Evolutionary conservation across 2,329 filamentous ascomycete species (phyloP).

Genomic region (Penicillium italicum): DNA sequence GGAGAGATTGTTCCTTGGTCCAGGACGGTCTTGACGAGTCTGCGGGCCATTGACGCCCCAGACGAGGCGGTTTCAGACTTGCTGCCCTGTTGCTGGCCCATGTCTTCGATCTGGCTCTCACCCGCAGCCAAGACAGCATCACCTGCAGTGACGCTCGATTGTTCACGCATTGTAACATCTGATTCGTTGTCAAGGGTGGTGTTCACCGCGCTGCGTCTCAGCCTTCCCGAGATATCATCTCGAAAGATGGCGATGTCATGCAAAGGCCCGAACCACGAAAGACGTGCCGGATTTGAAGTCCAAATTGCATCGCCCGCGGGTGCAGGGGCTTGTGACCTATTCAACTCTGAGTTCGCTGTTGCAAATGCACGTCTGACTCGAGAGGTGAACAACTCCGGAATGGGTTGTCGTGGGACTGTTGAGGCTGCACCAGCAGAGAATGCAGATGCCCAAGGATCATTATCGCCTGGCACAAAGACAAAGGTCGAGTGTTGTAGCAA

Average conservation of each 20-base stretch:
- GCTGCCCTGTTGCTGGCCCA: slow-evolving; percentile 13
- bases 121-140: slow-evolving; percentile 26
- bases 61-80: slow-evolving; percentile 23
- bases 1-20: slow-evolving; percentile 87
- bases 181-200: slow-evolving; percentile 50
- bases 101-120: slow-evolving; percentile 28
- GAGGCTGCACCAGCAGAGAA: slow-evolving; percentile 56
- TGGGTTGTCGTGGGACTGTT: slow-evolving; percentile 48
- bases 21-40: slow-evolving; percentile 84
- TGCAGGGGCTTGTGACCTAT: slow-evolving; percentile 48
- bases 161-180: slow-evolving; percentile 30
- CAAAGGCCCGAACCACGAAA: slow-evolving; percentile 80
- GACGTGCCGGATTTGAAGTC: slow-evolving; percentile 79
- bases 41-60: slow-evolving; percentile 55
- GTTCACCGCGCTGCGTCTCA: slow-evolving; percentile 71
- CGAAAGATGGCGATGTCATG: slow-evolving; percentile 85
- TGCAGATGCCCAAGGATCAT: slow-evolving; percentile 92
- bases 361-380: slow-evolving; percentile 77
- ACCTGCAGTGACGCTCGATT: slow-evolving; percentile 9
- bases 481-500: slow-evolving; percentile 79
- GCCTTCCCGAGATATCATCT: slow-evolving; percentile 76
- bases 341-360: slow-evolving; percentile 68
- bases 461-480: slow-evolving; percentile 90
- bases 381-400: slow-evolving; percentile 88
- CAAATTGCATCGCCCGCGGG: slow-evolving; percentile 72